A percentile compares a stretch with the other conserved stretches of the same genome.
Conservation (phyloP, 352 stramenopile genomes). For the Globisporangium solare region DNA sequence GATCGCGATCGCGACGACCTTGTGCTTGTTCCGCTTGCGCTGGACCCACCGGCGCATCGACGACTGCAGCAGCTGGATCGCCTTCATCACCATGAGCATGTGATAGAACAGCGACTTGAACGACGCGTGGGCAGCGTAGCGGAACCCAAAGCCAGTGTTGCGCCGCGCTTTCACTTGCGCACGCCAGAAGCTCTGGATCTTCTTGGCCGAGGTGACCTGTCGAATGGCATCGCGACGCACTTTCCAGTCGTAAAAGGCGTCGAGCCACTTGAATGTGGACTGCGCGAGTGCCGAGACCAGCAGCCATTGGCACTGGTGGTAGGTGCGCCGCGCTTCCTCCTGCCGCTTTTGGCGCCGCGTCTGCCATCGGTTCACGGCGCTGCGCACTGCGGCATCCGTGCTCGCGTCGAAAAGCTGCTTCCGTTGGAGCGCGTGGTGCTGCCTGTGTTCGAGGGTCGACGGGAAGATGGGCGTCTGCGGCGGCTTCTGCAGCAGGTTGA, state of each 20-base stretch:
- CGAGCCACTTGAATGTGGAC: conserved; percentile 31
- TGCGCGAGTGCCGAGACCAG: conserved; percentile 35
- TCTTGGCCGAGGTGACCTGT: conserved; percentile 42
- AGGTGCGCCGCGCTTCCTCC: conserved; percentile 24
- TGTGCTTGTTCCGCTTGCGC: conserved; percentile 18
- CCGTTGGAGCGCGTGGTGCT: conserved; percentile 36
- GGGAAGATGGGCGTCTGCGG: conserved; percentile 51
- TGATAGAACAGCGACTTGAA: conserved; percentile 41
- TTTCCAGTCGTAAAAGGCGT: conserved; percentile 40
- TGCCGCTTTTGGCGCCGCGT: conserved; percentile 30
- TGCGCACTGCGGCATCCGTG: conserved; percentile 31
- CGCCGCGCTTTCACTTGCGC: conserved; percentile 20
- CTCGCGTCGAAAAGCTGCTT: conserved; percentile 47
- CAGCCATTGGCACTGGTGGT: conserved; percentile 57
- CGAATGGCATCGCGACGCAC: conserved; percentile 28
- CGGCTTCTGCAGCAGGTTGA: conserved; percentile 41
- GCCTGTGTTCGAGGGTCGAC: conserved; percentile 45
- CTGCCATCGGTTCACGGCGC: conserved; percentile 50
- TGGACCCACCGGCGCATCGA: conserved; percentile 39
- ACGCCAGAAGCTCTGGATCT: conserved; percentile 55
- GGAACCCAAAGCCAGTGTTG: conserved; percentile 20
- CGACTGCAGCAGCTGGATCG: conserved; percentile 35
- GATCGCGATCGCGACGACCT: conserved; percentile 25
- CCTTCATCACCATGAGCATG: conserved; percentile 41
- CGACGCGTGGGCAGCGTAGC: conserved; percentile 17